Percentiles rank a stretch among this genome's conserved stretches.
Evolutionary conservation across 257 asterid species (phyloP).

Genomic region (Nemophila menziesii): DNA sequence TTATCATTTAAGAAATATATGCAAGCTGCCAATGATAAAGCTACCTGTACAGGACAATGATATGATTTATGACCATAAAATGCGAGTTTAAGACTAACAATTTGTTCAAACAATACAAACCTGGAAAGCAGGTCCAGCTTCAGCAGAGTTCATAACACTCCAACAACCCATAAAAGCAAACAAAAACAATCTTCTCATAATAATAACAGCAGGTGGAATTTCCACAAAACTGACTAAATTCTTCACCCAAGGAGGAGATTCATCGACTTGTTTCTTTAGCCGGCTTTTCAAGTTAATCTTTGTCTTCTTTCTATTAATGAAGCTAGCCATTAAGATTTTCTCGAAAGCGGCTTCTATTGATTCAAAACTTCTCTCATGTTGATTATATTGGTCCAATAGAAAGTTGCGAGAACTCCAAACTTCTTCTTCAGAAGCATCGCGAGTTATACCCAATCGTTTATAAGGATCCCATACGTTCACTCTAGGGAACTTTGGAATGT

Average conservation of each 20-base stretch:
- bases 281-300: constrained; percentile 83
- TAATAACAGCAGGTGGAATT: constrained; percentile 70
- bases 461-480: constrained; percentile 82
- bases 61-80: not conserved
- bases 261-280: constrained; percentile 88
- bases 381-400: constrained; percentile 59
- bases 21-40: constrained; percentile 88
- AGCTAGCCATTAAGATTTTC: constrained; percentile 76
- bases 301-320: constrained; percentile 62
- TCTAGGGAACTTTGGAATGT: constrained; percentile 43
- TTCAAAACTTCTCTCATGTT: constrained; percentile 72
- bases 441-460: constrained; percentile 70
- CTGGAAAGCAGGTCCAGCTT: constrained; percentile 99
- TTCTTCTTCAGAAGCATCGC: constrained; percentile 89
- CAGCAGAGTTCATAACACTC: constrained; percentile 95
- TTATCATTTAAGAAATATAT: constrained; percentile 92
- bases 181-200: constrained; percentile 79
- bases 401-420: constrained; percentile 92
- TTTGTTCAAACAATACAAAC: constrained; percentile 17
- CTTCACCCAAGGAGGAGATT: constrained; percentile 95
- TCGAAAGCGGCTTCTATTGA: constrained; percentile 92
- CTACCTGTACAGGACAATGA: constrained; percentile 39
- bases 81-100: not conserved
- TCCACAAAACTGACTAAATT: constrained; percentile 75
- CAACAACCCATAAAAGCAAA: constrained; percentile 92